These are phyloP conservation scores for Thielaviopsis cerberus DNA, from an alignment of 2,329 filamentous ascomycete species.

Conservation along the genomic window DNA sequence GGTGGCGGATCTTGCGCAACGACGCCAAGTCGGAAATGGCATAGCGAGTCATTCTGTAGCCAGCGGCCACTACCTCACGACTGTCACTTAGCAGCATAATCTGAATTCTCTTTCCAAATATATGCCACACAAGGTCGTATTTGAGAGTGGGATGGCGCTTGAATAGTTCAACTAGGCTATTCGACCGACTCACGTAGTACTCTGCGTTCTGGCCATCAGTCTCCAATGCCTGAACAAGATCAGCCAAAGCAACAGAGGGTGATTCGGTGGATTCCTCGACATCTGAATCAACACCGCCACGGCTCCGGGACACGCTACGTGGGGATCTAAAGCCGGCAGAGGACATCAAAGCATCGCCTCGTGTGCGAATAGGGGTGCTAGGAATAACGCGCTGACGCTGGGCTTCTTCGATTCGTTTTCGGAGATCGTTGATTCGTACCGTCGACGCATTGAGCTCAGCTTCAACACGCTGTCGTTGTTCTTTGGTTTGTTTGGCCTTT, in stretches of 20 bases:
- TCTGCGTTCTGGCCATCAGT: conserved; percentile 73
- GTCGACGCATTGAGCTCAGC: conserved; percentile 83
- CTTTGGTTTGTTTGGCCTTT: conserved; percentile 87
- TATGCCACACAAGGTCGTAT: conserved; percentile 88
- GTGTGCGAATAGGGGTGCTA: conserved; percentile 33
- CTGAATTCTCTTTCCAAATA: conserved; percentile 86
- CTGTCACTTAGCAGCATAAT: conserved; percentile 91
- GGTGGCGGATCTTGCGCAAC: conserved; percentile 63
- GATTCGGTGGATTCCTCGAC: conserved; percentile 58
- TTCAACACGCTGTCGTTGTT: conserved; percentile 61
- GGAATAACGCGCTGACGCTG: conserved; percentile 31
- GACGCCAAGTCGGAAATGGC: conserved; percentile 84
- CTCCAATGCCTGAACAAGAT: conserved; percentile 79
- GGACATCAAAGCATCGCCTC: conserved; percentile 29
- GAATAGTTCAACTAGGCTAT: conserved; percentile 88
- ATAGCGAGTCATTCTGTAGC: conserved; percentile 83
- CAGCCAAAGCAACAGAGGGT: conserved; percentile 75
- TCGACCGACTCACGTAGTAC: conserved; percentile 86
- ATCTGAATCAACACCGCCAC: conserved; percentile 40
- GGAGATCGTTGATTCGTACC: conserved; percentile 43
- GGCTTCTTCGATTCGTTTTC: conserved; percentile 40
- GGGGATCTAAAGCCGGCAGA: conserved; percentile 36
- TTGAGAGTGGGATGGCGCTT: conserved; percentile 83
- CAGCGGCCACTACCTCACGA: conserved; percentile 84
- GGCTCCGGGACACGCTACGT: conserved; percentile 34